Base-by-base conservation (phyloP, 2,329 filamentous ascomycete species). In the Penicillium sp. region DNA sequence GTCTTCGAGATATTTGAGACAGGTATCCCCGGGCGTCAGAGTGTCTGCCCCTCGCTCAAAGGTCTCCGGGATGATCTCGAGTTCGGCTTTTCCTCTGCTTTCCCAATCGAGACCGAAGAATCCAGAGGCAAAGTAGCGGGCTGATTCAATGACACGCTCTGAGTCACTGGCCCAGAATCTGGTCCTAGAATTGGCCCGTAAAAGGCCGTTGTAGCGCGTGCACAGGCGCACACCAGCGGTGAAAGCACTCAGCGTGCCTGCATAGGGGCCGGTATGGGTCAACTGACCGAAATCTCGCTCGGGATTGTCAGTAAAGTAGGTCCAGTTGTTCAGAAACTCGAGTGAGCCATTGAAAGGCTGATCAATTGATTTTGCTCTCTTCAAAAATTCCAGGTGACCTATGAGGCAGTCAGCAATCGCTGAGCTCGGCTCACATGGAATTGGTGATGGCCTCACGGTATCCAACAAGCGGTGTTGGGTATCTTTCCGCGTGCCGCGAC, bases 91-190 rank as follows among this genome's bases (percentile, higher is more conserved):
- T 19, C 63, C 56, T 4, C 62, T 41, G 2, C 46, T 64, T 43
- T 77, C 66, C 76, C 80, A 83, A 36, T 83, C 73, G 11, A 82
- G 69, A 3, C 83, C 83, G 64, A 85, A 85, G 66, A 87, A 78
- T 2, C 84, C 83, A 5, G 78, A 70, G 0, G 79, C 81, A 64
- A 87, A 87, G 66, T 84, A 78, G 14, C 73, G 74, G 2, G 84
- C 84, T 10, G 85, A 85, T 44, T 85, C 81, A 53, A 85, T 81
- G 5, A 87, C 84, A 14, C 84, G 79, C 10, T 74, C 61, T 5
- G 79, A 83, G 52, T 81, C 79, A 63, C 82, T 83, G 27, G 84
- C 83, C 84, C 84, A 87, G 64, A 85, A 76, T 13, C 69, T 72
- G 1, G 73, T 77, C n/a, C 69, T 69, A 2, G 66, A 70, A 14